Conservation (phyloP, 2,329 filamentous ascomycete species). For the Neonectria faginata region DNA sequence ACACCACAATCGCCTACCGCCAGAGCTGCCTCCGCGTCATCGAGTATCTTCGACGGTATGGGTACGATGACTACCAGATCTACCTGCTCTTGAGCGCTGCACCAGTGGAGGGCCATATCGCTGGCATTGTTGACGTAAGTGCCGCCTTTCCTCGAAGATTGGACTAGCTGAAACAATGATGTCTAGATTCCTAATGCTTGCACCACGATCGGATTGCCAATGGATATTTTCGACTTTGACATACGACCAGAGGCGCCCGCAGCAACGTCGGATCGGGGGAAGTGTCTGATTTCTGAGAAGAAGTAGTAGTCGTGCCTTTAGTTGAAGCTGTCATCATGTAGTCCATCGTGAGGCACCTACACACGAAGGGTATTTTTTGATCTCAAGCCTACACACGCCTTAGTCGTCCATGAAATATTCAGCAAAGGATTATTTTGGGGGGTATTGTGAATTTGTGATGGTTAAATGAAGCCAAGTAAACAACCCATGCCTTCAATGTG, state of each 20-base stretch:
- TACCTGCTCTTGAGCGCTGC: conserved; percentile 89
- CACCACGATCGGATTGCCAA: conserved; percentile 86
- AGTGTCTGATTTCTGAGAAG: conserved; percentile 35
- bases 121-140: conserved; percentile 79
- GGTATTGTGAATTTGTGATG: neutral
- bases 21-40: conserved; percentile 75
- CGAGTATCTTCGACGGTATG: conserved; percentile 53
- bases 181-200: conserved; percentile 82
- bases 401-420: no score
- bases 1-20: conserved; percentile 86
- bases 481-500: no score
- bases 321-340: neutral
- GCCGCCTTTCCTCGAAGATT: neutral
- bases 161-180: neutral
- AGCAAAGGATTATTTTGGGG: neutral
- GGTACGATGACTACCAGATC: conserved; percentile 78
- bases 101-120: conserved; percentile 87
- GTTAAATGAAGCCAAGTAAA: neutral
- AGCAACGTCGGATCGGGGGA: conserved; percentile 44
- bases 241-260: conserved; percentile 75
- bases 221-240: conserved; percentile 97
- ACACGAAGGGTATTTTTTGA: neutral
- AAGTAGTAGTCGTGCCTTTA: conserved; percentile 47
- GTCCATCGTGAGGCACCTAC: no score
- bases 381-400: neutral